phyloP scores from a whole-genome alignment of 768 basidiomycete species.

The Xerocomus potaroensis region DNA sequence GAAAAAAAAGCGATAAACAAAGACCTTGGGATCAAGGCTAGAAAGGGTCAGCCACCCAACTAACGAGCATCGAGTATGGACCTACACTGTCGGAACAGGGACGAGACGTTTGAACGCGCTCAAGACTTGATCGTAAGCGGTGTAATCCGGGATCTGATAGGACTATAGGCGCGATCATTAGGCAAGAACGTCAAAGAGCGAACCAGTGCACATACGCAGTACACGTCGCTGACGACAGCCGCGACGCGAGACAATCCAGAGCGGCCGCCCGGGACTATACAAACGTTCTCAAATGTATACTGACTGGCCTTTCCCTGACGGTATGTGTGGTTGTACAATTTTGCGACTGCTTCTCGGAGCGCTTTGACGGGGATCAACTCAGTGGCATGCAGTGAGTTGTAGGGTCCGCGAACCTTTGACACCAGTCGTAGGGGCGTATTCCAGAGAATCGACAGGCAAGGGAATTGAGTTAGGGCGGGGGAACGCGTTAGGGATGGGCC shows the following conservation, averaged over 20 bases:
- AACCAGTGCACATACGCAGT: conserved; percentile 47
- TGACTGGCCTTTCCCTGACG: conserved; percentile 75
- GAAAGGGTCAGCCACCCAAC: conserved; percentile 1
- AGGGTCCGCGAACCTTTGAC: conserved; percentile 60
- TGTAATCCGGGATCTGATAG: conserved; percentile 91
- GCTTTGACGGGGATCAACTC: conserved; percentile 35
- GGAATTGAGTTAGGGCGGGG: conserved; percentile 61
- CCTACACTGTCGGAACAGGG: conserved; percentile 85
- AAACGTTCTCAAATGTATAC: conserved; percentile 90
- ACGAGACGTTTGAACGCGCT: conserved; percentile 86
- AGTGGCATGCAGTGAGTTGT: background rate
- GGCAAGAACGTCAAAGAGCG: background rate
- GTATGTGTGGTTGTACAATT: conserved; percentile 86
- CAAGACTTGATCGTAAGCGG: conserved; percentile 80
- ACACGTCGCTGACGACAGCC: conserved; percentile 88
- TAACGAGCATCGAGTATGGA: conserved; percentile 6
- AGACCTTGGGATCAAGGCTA: conserved; percentile 46
- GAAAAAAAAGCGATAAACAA: conserved; percentile 2
- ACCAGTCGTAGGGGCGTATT: conserved; percentile 92
- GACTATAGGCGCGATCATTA: conserved; percentile 40
- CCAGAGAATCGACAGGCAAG: conserved; percentile 66
- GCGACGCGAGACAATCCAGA: conserved; percentile 87
- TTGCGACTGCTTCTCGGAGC: conserved; percentile 85
- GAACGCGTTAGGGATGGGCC: conserved; percentile 72
- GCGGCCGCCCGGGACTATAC: conserved; percentile 92